These are phyloP conservation scores for Ceratocystis lukuohia DNA, from an alignment of 2,329 filamentous ascomycete species.

Conservation along the genomic window DNA sequence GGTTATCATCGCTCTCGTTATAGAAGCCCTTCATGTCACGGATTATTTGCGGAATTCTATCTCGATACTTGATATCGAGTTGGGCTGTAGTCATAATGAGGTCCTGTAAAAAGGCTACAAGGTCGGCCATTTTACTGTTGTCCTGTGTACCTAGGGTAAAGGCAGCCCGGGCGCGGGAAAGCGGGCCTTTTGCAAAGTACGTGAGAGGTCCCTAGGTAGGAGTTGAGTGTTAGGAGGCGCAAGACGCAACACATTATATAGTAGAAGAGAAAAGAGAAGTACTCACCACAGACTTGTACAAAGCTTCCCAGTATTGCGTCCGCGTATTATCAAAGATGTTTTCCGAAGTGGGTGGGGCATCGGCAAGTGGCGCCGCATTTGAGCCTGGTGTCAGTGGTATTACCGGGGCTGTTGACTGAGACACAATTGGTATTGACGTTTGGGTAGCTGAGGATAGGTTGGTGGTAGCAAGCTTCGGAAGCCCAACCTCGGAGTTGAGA, in stretches of 20 bases:
- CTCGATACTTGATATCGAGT: constrained; percentile 69
- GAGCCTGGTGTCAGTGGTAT: background rate
- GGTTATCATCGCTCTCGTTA: constrained; percentile 37
- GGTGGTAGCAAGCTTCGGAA: background rate
- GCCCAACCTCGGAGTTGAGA: background rate
- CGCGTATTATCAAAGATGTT: constrained; percentile 46
- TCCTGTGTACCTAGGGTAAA: constrained; percentile 52
- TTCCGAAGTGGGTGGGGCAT: constrained; percentile 29
- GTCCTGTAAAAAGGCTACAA: constrained; percentile 55
- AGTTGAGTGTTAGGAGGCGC: constrained; percentile 22
- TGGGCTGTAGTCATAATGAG: constrained; percentile 53
- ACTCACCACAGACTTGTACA: constrained; percentile 50
- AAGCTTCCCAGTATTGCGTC: constrained; percentile 43
- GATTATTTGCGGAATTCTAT: constrained; percentile 51
- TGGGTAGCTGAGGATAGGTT: background rate
- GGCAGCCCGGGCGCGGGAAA: constrained; percentile 59
- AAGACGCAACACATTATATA: background rate
- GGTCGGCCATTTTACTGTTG: constrained; percentile 45
- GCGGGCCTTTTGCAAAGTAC: constrained; percentile 71
- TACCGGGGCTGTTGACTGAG: background rate
- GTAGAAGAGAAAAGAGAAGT: background rate
- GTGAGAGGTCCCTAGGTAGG: constrained; percentile 53
- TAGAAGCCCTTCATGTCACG: constrained; percentile 41
- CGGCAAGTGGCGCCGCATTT: constrained; percentile 10
- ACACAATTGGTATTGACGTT: background rate